Evolutionary conservation across 2,329 filamentous ascomycete species (phyloP).

Genomic region (Colletotrichum zoysiae): DNA sequence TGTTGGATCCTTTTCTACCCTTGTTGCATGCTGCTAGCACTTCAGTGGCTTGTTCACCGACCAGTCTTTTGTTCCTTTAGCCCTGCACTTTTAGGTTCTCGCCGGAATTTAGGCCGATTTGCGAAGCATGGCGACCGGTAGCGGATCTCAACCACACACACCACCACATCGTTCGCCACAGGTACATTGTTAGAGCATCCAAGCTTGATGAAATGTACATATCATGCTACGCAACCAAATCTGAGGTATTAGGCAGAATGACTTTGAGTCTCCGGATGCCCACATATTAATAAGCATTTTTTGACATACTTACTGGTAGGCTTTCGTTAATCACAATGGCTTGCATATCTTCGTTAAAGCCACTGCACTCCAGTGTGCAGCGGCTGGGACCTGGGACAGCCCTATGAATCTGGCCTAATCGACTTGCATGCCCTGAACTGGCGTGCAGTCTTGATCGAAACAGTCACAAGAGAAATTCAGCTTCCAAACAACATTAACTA

Average conservation of each 20-base stretch:
- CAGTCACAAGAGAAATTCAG: neutral
- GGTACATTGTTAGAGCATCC: neutral
- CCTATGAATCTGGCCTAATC: neutral
- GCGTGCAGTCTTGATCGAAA: neutral
- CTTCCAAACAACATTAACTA: neutral
- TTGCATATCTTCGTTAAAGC: neutral
- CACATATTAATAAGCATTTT: no score
- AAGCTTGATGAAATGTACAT: neutral
- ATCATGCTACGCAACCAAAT: fast-evolving
- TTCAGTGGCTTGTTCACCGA: neutral
- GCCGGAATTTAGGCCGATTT: conserved; percentile 9
- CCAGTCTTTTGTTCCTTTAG: neutral
- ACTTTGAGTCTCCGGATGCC: neutral
- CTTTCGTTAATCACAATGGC: neutral
- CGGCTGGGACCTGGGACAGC: neutral
- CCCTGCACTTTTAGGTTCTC: neutral
- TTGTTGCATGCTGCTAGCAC: neutral
- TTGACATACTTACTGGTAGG: neutral
- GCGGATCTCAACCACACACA: neutral
- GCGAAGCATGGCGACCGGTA: neutral
- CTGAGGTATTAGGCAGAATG: neutral
- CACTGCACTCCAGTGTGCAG: neutral
- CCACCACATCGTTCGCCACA: neutral
- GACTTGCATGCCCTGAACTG: neutral
- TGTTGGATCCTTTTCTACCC: neutral